These are phyloP conservation scores for Physcomitrellopsis africana DNA, from an alignment of 225 moss, liverwort and hornwort genomes.

Conservation along the genomic window DNA sequence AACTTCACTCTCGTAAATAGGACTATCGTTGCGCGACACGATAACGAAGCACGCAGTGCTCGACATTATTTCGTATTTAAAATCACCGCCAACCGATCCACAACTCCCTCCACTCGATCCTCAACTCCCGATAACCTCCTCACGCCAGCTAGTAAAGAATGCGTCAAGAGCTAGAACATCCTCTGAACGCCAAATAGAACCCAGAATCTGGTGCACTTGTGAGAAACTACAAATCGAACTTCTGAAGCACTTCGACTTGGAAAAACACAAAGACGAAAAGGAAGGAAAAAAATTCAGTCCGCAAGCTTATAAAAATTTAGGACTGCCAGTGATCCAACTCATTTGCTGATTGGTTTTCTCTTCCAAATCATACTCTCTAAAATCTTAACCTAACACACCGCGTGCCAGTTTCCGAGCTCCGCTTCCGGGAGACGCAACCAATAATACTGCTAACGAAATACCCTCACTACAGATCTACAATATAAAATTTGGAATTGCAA, in stretches of 20 bases:
- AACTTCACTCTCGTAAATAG: constrained; percentile 95
- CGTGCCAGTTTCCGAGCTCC: not conserved
- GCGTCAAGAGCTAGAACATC: not conserved
- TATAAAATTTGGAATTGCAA: not conserved
- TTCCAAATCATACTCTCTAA: not conserved
- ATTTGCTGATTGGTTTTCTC: not conserved
- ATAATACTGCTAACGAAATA: not conserved
- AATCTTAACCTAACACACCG: not conserved
- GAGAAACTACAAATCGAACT: not conserved
- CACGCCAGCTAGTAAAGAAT: not conserved
- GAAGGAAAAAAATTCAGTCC: not conserved
- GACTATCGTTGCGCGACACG: constrained; percentile 88
- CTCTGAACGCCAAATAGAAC: not conserved
- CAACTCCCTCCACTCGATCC: not conserved
- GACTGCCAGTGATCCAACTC: not conserved
- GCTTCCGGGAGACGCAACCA: not conserved
- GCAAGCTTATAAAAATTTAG: not conserved
- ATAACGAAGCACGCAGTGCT: constrained; percentile 98
- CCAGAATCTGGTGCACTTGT: not conserved
- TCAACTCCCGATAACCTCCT: not conserved
- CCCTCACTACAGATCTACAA: not conserved
- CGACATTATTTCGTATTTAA: constrained; percentile 50
- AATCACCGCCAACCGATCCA: constrained; percentile 14
- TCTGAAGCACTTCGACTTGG: not conserved
- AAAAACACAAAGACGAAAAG: not conserved